Conservation (phyloP, 192 early-diverging fungal species). For the Mortierella hygrophila region DNA sequence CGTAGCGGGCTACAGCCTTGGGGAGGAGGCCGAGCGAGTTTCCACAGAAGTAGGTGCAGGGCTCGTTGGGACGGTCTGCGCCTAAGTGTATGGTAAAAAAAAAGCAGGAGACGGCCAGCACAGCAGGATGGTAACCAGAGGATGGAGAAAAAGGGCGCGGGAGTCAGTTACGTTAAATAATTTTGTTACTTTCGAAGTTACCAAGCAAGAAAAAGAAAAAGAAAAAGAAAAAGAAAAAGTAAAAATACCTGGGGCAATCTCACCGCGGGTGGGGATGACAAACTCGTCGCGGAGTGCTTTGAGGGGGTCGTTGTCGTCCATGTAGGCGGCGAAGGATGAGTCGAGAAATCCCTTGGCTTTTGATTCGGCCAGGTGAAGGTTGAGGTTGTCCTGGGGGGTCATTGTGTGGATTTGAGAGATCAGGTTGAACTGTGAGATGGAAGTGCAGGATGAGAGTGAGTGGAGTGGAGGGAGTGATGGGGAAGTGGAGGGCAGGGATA, state of each 20-base stretch:
- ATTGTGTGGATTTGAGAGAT: slow-evolving; percentile 13
- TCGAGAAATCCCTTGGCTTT: slow-evolving; percentile 31
- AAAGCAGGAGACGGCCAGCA: too few relatives aligned
- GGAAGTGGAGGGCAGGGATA: not conserved
- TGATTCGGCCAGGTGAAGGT: slow-evolving; percentile 35
- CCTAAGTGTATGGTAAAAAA: not conserved
- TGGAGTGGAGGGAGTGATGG: not conserved
- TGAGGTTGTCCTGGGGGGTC: slow-evolving; percentile 31
- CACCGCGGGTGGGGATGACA: slow-evolving; percentile 69
- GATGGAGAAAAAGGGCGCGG: not conserved
- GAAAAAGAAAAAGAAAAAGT: not conserved
- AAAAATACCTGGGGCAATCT: slow-evolving; percentile 57
- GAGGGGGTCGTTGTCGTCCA: slow-evolving; percentile 75
- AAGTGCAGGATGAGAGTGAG: not conserved
- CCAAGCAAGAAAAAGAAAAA: not conserved
- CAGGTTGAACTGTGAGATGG: not conserved
- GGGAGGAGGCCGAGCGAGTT: slow-evolving; percentile 96
- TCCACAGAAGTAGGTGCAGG: slow-evolving; percentile 89
- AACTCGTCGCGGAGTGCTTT: slow-evolving; percentile 75
- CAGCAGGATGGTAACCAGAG: not conserved
- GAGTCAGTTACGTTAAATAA: not conserved
- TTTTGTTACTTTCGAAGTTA: not conserved
- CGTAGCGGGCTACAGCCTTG: slow-evolving; percentile 66
- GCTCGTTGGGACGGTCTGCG: slow-evolving; percentile 42
- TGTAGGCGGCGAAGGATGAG: slow-evolving; percentile 64